Conservation (phyloP, 441 rosid species). For the Melastoma candidum region DNA sequence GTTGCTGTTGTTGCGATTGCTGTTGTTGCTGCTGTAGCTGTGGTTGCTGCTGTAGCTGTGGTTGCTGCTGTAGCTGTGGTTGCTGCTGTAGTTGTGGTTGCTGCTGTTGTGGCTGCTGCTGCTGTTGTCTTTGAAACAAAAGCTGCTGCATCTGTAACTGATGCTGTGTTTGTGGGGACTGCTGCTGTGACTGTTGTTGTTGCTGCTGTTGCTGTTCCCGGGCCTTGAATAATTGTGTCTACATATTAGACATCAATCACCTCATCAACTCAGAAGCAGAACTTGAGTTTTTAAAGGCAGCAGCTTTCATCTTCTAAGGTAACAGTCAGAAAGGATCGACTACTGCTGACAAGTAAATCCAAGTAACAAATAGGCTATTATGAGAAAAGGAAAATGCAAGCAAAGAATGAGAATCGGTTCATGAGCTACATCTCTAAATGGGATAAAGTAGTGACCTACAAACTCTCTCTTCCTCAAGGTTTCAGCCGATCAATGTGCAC, state of each 20-base stretch:
- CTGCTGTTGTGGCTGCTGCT: slow-evolving; percentile 39
- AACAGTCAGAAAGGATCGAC: too few relatives aligned
- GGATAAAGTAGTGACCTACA: too few relatives aligned
- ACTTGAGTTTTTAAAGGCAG: too few relatives aligned
- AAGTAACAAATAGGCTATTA: too few relatives aligned
- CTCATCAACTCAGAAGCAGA: too few relatives aligned
- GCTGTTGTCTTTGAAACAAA: slow-evolving; percentile 32
- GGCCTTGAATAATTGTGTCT: slow-evolving; percentile 78
- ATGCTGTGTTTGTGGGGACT: slow-evolving; percentile 45
- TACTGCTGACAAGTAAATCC: too few relatives aligned
- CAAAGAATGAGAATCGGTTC: too few relatives aligned
- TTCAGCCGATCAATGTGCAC: too few relatives aligned
- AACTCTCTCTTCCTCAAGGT: too few relatives aligned
- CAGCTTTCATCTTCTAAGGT: too few relatives aligned
- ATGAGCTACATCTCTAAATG: too few relatives aligned
- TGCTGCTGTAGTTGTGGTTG: slow-evolving; percentile 41
- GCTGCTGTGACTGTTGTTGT: slow-evolving; percentile 25
- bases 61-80: slow-evolving; percentile 26
- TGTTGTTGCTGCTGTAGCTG: slow-evolving; percentile 3
- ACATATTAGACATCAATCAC: background rate
- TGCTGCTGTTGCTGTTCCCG: slow-evolving; percentile 40
- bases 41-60: slow-evolving; percentile 10
- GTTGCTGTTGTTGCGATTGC: slow-evolving; percentile 13
- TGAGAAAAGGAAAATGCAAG: too few relatives aligned
- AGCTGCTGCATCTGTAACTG: slow-evolving; percentile 62